Evolutionary conservation across 257 asterid genomes (phyloP), one percentile per base, ranked within the genome.

Genomic region (Primulina huaijiensis): DNA sequence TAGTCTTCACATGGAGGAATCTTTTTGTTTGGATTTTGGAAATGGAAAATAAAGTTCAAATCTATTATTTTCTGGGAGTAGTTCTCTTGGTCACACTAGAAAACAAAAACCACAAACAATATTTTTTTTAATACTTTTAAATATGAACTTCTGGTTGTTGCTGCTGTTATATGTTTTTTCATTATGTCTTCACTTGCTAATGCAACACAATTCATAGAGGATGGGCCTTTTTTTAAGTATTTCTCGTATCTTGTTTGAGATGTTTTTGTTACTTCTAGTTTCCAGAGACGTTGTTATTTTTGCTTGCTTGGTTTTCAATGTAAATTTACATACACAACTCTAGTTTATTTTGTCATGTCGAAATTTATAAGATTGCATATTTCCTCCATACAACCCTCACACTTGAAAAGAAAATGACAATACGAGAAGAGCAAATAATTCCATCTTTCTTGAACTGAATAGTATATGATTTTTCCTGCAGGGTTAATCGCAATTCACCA

Each of bases 401-500:
- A 37, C 35, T 23, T 65, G 34, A 34, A 20, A 14, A 52, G 50
- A 59, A 56, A 30, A 31, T 11, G 12, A 20, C 30, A 40, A 43
- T 30, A 7, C 19, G 17, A 62, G 70, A 34, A 23, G 60, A 30
- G 9, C 2, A 37, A 40, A 30, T 27, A 74, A 4, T 69, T 66
- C 68, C 65, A 52, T 29, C 35, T 53, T 60, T 62, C 16, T 67
- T 58, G 30, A 60, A 37, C 38, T 31, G 43, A 70, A 61, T 46
- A 68, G 16, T 53, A 43, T 20, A 3, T 74, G 62, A 64, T 71
- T 25, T 67, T 53, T 70, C 50, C 20, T 82, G 77, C 88, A 90
- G 97, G 83, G 62, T 74, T 50, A 66, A 65, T 34, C 76, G 76
- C 73, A 81, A 76, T 81, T 83, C 83, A 12, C 84, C 85, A 17